These are phyloP conservation scores for Alloteropsis semialata DNA, from an alignment of 176 grass and related monocot genomes.

Conservation along the genomic window DNA sequence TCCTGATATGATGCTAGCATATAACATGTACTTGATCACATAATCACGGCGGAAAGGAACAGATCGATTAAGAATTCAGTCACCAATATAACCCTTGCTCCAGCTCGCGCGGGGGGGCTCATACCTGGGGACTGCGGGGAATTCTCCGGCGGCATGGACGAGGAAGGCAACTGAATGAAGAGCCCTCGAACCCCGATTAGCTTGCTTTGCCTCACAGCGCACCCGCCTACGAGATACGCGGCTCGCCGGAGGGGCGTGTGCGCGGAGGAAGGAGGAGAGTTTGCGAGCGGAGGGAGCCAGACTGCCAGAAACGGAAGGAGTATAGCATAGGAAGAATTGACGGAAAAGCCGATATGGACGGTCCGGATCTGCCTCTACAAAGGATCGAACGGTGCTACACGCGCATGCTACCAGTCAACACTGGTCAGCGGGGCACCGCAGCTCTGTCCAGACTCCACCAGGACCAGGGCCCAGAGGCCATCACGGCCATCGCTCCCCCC, in stretches of 20 bases:
- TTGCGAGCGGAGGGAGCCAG: not conserved
- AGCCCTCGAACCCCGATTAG: not conserved
- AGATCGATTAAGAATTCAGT: not conserved
- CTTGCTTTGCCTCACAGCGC: not conserved
- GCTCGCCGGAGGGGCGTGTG: not conserved
- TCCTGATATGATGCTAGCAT: not conserved
- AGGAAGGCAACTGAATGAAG: not conserved
- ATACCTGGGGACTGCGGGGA: slow-evolving; percentile 20
- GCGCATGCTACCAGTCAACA: not conserved
- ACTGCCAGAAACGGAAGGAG: not conserved
- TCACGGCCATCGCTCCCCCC: not conserved
- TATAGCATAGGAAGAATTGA: not conserved
- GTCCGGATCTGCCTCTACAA: not conserved
- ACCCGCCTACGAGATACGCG: not conserved
- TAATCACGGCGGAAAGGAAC: not conserved
- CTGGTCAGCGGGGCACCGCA: not conserved
- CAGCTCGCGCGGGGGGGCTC: not conserved
- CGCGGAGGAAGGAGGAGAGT: not conserved
- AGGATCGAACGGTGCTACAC: not conserved
- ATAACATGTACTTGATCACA: not conserved
- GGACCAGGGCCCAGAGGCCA: not conserved
- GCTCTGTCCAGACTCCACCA: not conserved
- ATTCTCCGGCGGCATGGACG: slow-evolving; percentile 42
- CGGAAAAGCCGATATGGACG: not conserved
- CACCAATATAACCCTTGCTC: not conserved